Conservation (phyloP, 805 yeast genomes). For the Yarrowia porcina region DNA sequence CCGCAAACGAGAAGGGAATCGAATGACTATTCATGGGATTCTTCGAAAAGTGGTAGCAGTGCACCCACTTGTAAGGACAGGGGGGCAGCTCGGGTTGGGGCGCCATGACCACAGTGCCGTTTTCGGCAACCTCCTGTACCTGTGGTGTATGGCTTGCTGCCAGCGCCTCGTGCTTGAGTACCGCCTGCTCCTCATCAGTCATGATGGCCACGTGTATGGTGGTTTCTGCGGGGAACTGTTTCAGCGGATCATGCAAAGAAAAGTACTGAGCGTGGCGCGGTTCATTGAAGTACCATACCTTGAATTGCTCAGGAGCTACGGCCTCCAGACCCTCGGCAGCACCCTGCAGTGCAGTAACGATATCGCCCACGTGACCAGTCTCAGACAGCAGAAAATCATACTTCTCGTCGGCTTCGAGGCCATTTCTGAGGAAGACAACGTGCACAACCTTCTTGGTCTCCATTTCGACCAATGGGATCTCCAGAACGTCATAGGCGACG, state of each 20-base stretch:
- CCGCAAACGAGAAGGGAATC: slow-evolving; percentile 76
- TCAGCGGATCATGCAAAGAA: slow-evolving; percentile 41
- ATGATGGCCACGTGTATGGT: slow-evolving; percentile 48
- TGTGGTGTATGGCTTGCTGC: slow-evolving; percentile 30
- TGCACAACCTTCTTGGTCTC: slow-evolving; percentile 53
- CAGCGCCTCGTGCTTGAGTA: slow-evolving; percentile 32
- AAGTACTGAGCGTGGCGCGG: slow-evolving; percentile 38
- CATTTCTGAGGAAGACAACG: background rate
- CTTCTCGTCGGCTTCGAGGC: background rate
- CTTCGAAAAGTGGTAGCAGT: slow-evolving; percentile 64
- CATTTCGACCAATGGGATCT: slow-evolving; percentile 67
- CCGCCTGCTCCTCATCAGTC: slow-evolving; percentile 42
- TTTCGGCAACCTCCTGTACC: slow-evolving; percentile 55
- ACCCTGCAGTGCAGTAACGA: slow-evolving; percentile 36
- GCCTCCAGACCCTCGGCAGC: slow-evolving; percentile 39
- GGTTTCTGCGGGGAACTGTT: slow-evolving; percentile 40
- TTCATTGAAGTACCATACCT: slow-evolving; percentile 37
- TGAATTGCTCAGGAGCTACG: slow-evolving; percentile 39
- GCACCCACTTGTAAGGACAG: slow-evolving; percentile 16
- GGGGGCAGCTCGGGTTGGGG: background rate
- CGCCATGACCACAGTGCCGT: slow-evolving; percentile 6
- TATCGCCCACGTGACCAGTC: slow-evolving; percentile 7
- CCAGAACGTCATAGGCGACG: slow-evolving; percentile 79
- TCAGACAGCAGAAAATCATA: background rate
- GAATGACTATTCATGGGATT: slow-evolving; percentile 68